These are phyloP conservation scores for Aspergillus novoparasiticus DNA, from an alignment of 2,329 filamentous ascomycete genomes.

Conservation along the genomic window DNA sequence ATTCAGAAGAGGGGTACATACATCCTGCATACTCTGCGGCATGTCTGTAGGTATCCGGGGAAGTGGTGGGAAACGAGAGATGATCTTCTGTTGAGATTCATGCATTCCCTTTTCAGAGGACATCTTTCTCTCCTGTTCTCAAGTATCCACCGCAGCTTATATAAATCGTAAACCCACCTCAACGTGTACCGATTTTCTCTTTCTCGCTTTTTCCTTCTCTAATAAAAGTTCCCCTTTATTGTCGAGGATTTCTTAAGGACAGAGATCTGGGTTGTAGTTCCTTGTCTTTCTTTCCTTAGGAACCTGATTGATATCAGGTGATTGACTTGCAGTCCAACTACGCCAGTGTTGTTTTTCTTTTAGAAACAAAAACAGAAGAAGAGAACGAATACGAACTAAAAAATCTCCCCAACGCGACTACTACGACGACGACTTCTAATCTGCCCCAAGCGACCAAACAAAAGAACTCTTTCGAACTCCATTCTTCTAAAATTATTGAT, in stretches of 20 bases:
- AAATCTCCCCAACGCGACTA: not conserved
- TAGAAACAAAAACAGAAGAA: slow-evolving; percentile 5
- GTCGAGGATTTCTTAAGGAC: not conserved
- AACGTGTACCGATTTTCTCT: not conserved
- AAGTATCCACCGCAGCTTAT: slow-evolving; percentile 1
- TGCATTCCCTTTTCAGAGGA: not conserved
- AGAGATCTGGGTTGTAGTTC: not conserved
- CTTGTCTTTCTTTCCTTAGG: not conserved
- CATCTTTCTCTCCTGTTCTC: no score
- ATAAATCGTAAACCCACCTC: slow-evolving; percentile 4
- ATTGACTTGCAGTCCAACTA: not conserved
- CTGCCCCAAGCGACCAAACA: not conserved
- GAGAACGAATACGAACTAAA: not conserved
- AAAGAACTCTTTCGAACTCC: not conserved
- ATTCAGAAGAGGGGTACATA: not conserved
- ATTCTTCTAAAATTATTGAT: not conserved
- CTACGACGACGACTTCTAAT: not conserved
- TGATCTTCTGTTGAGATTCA: slow-evolving; percentile 1
- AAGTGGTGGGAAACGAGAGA: not conserved
- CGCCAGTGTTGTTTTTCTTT: not conserved
- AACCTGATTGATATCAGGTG: not conserved
- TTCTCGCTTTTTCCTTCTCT: not conserved
- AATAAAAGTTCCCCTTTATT: not conserved
- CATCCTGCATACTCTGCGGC: not conserved
- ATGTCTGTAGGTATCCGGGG: not conserved